phyloP scores from a whole-genome alignment of 2,329 filamentous ascomycete genomes.

The Penicillium sp. region DNA sequence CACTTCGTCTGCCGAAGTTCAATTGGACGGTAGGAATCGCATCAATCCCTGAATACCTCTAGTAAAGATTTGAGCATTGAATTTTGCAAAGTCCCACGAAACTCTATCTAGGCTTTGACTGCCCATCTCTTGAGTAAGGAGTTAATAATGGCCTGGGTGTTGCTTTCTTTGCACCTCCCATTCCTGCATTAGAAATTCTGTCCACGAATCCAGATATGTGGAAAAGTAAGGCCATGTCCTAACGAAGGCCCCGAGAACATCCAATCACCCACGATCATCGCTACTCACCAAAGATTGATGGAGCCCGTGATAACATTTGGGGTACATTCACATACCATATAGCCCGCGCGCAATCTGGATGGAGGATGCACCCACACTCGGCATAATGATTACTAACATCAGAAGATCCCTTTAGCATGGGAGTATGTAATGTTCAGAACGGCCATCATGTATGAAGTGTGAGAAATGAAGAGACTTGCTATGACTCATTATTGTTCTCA shows the following conservation, averaged over 20 bases:
- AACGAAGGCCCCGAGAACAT: no score
- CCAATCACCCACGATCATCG: no score
- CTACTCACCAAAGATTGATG: no score
- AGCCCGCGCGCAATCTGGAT: no score
- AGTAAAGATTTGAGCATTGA: conserved; percentile 13
- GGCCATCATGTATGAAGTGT: neutral
- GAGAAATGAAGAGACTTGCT: neutral
- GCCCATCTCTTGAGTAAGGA: conserved; percentile 4
- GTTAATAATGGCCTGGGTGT: neutral
- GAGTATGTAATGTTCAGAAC: neutral
- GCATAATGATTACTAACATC: neutral
- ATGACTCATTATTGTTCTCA: neutral
- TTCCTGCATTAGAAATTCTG: no score
- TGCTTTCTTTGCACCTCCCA: no score
- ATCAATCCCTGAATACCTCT: conserved; percentile 21
- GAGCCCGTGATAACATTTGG: no score
- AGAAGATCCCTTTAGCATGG: neutral
- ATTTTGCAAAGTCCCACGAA: conserved; percentile 11
- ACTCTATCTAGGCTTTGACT: conserved; percentile 13
- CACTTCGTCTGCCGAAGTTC: conserved; percentile 15
- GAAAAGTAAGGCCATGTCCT: no score
- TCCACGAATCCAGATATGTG: no score
- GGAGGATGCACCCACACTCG: neutral
- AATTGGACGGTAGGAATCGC: conserved; percentile 20
- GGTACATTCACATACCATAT: no score